Base-by-base conservation (phyloP, 2,329 filamentous ascomycete species). In the Talaromyces sp. region DNA sequence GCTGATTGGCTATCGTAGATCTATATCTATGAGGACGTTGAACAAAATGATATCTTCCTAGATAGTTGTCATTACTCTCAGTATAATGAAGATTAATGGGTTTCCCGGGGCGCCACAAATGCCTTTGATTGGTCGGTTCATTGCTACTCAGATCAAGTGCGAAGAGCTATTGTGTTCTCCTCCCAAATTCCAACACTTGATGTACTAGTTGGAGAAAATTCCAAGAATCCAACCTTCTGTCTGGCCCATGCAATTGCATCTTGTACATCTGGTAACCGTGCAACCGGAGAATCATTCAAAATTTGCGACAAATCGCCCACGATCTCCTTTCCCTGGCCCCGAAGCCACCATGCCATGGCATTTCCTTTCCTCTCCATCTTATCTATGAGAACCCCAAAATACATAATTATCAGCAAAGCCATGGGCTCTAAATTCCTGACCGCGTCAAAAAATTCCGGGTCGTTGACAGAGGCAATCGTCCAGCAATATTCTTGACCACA, bases 401-500 rank as follows among this genome's bases (percentile, higher is more conserved):
- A 47, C 47, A 34, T 40, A 1, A 29, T 25, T 13, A 61, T 38
- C 29, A 61, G 22, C 22, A 61, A 61, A 51, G 59, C 59, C 45
- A 61, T 53, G 13, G 45, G 60, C 15, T 62, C 60, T 29, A 22
- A 29, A 10, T 53, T 34, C 7, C 49, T 53, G 29, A 53, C n/a
- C 11, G 45, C 27, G 31, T 15, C 17, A 13, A 62, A 62, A 8
- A 62, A 38, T 11, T n/a, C 13, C 11, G 43, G 40, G 19, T 40
- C 47, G 31, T 38, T 51, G 34, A 62, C n/a, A 38, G 19, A 29
- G 19, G 45, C 19, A 17, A 61, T 15, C 10, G n/a, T 49, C 60
- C 60, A 62, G 45, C 60, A 62, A 25, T 62, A 62, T 62, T 62
- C 22, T 62, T 53, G 17, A 53, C 36, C 29, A 38, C n/a, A 34